Evolutionary conservation across 164 flowering plant genomes (phyloP).

Genomic region (Magnolia kwangsiensis): DNA sequence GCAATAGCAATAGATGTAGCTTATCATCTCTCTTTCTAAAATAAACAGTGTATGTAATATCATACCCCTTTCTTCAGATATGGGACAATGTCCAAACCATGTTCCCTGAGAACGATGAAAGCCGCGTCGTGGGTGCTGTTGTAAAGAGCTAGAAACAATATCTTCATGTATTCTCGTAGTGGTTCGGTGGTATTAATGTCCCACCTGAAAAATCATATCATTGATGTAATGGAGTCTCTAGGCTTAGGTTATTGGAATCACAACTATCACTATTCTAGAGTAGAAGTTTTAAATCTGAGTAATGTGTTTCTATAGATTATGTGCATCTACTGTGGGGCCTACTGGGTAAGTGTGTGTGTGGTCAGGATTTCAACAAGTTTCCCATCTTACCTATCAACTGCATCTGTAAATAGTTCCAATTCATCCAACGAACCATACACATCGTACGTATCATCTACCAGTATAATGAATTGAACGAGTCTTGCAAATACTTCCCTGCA

Average conservation of each 20-base stretch:
- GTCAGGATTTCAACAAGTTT: neutral
- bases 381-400: slow-evolving; percentile 29
- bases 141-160: slow-evolving; percentile 36
- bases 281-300: neutral
- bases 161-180: slow-evolving; percentile 47
- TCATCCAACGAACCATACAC: slow-evolving; percentile 40
- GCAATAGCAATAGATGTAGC: neutral
- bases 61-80: slow-evolving; percentile 25
- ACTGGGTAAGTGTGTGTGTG: neutral
- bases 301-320: no score
- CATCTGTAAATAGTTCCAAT: slow-evolving; percentile 35
- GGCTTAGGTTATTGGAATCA: no score
- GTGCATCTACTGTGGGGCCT: no score
- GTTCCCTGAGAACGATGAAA: neutral
- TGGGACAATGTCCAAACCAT: slow-evolving; percentile 6
- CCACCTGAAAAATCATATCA: slow-evolving; percentile 26
- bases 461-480: slow-evolving; percentile 18
- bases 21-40: neutral
- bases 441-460: slow-evolving; percentile 43
- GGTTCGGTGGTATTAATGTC: slow-evolving; percentile 21
- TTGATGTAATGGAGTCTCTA: no score
- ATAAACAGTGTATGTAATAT: neutral
- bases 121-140: slow-evolving; percentile 37
- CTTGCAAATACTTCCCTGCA: slow-evolving; percentile 31
- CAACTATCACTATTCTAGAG: no score